Base-by-base conservation (phyloP, 129 eudicot species). In the Scalesia atractyloides region DNA sequence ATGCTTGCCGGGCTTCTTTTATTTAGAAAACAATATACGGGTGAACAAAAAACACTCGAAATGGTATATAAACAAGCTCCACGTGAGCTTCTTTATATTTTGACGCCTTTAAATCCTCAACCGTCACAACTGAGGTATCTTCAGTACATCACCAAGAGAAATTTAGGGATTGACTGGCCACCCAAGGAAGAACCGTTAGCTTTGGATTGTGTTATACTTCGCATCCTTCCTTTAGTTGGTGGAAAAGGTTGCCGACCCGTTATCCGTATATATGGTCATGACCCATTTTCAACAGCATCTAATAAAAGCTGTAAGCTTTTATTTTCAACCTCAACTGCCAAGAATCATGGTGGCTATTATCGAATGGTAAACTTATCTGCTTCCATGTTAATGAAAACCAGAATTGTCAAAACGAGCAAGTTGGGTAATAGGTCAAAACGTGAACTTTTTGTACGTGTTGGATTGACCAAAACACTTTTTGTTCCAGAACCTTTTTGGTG, bases 41-140 rank as follows among this genome's bases (percentile, higher is more conserved):
- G 84, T 60, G 94, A 87, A 70, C 89, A 80, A 65, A 84, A 86
- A 66, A 87, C 89, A 22, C 77, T 87, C 33, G 89, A 87, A 66
- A 82, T 84, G 94, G 79, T 84, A 5, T 80, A 87, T 56, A 87
- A 87, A 74, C 85, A 84, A 79, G 89, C 87, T 56, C 88, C 88
- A 58, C 84, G 82, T 68, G 97, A 90, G 73, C 87, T 91, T 69
- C 87, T 95, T 76, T 89, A 84, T 68, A 82, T 88, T 69, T 74
- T 86, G 81, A 82, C 96, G 5, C 96, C 91, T 56, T 68, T 95
- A 75, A 95, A 91, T 88, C 96, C 99, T 49, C 85, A 86, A 70
- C 96, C 97, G 34, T 91, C 99, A 14, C 99, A 95, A 47, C 74
- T 86, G 59, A 84, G 99, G 80, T 95, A 95, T 78, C 97, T 95